phyloP scores from a whole-genome alignment of 768 basidiomycete species.

The Mycena galopus region DNA sequence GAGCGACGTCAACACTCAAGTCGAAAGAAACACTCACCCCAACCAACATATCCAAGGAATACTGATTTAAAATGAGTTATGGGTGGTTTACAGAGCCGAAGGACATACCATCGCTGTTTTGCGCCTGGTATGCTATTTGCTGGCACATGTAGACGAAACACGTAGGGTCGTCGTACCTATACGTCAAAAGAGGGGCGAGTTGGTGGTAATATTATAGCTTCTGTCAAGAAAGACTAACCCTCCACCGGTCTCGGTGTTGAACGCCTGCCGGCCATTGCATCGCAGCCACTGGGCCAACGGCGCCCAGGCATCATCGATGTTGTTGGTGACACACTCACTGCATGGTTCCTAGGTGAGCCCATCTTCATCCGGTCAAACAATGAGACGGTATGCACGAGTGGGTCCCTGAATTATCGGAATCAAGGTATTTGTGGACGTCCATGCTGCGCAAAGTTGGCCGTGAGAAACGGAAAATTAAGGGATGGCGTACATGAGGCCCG shows the following conservation, averaged over 20 bases:
- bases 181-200: no score
- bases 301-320: slow-evolving; percentile 60
- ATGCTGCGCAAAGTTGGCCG: no score
- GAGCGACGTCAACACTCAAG: no score
- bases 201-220: no score
- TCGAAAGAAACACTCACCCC: slow-evolving; percentile 44
- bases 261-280: slow-evolving; percentile 62
- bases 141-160: slow-evolving; percentile 61
- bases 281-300: slow-evolving; percentile 65
- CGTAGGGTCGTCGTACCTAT: slow-evolving; percentile 54
- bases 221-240: slow-evolving; percentile 32
- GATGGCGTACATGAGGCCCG: slow-evolving; percentile 65
- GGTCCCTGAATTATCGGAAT: slow-evolving; percentile 61
- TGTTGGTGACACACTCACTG: slow-evolving; percentile 65
- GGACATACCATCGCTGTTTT: slow-evolving; percentile 61
- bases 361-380: not conserved
- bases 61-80: slow-evolving; percentile 44
- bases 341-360: slow-evolving; percentile 42
- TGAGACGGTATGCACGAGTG: slow-evolving; percentile 34
- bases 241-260: slow-evolving; percentile 74
- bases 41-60: slow-evolving; percentile 67
- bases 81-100: not conserved
- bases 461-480: no score
- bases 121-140: slow-evolving; percentile 60
- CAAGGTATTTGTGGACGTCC: slow-evolving; percentile 77